These are phyloP conservation scores for Penicillium coffeae DNA, from an alignment of 495 filamentous ascomycete species.

Conservation along the genomic window DNA sequence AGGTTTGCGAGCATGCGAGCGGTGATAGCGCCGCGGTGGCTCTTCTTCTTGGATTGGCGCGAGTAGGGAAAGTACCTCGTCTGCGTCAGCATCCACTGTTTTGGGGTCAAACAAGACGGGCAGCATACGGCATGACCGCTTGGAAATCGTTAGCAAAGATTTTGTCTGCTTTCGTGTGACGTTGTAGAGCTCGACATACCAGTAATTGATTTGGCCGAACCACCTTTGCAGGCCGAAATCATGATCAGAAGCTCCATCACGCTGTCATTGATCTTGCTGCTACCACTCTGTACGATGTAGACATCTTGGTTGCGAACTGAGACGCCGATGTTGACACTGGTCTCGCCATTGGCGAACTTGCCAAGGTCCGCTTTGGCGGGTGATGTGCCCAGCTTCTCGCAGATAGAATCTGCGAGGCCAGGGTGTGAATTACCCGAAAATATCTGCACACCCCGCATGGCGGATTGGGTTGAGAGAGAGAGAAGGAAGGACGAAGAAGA, in stretches of 20 bases:
- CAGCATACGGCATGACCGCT: constrained; percentile 84
- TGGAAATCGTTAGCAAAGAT: constrained; percentile 22
- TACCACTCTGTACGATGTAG: constrained; percentile 97
- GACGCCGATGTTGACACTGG: constrained; percentile 86
- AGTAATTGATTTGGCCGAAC: constrained; percentile 95
- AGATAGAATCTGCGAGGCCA: constrained; percentile 64
- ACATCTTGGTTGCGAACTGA: constrained; percentile 98
- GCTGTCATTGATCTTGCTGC: constrained; percentile 93
- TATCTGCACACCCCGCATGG: constrained; percentile 66
- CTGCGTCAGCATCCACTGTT: constrained; percentile 42
- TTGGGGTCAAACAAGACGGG: constrained; percentile 31
- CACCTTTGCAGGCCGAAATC: constrained; percentile 97
- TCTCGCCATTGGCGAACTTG: constrained; percentile 89
- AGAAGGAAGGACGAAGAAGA: constrained; percentile 6
- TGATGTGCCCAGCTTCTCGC: constrained; percentile 63
- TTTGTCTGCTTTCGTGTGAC: not conserved
- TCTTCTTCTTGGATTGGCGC: constrained; percentile 98
- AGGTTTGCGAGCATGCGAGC: constrained; percentile 96
- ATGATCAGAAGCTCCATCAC: constrained; percentile 99
- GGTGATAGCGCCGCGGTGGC: constrained; percentile 92
- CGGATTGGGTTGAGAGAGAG: constrained; percentile 9
- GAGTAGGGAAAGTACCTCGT: constrained; percentile 92
- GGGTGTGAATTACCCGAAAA: constrained; percentile 72
- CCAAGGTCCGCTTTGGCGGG: constrained; percentile 61
- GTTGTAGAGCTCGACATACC: constrained; percentile 53